Conservation (phyloP, 345 rosid genomes). For the Boechera retrofracta region DNA sequence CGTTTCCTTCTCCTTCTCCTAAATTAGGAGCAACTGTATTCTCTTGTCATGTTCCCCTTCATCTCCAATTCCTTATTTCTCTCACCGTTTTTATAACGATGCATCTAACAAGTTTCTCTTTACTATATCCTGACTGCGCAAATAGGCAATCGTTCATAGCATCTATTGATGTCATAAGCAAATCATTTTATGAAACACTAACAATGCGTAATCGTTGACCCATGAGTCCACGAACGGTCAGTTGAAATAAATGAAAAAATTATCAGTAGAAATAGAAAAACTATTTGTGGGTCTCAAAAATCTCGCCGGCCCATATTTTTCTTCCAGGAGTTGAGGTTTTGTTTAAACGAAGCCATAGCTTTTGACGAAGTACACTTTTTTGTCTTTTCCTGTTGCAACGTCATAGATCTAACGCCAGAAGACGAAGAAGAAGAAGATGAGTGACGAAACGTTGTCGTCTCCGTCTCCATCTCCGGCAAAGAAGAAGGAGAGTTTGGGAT, state of each 20-base stretch:
- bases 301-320: slow-evolving; percentile 30
- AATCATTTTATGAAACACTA: background rate
- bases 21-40: background rate
- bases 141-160: too few species aligned
- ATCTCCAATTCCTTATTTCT: background rate
- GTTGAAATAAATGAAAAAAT: too few species aligned
- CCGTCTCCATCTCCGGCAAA: slow-evolving; percentile 32
- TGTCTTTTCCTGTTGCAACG: slow-evolving; percentile 29
- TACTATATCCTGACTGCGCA: too few species aligned
- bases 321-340: slow-evolving; percentile 7
- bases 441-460: slow-evolving; percentile 29
- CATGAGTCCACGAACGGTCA: slow-evolving; percentile 18
- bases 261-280: background rate
- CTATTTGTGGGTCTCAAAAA: slow-evolving; percentile 24
- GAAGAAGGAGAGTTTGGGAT: slow-evolving; percentile 72
- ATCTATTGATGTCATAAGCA: too few species aligned
- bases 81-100: background rate
- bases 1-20: background rate
- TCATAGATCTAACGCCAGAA: slow-evolving; percentile 34
- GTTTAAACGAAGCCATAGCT: slow-evolving; percentile 20
- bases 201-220: slow-evolving; percentile 14
- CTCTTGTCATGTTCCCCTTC: background rate
- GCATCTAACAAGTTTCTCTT: background rate
- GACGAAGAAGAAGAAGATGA: slow-evolving; percentile 34
- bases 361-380: slow-evolving; percentile 37